Evolutionary conservation across 129 eudicot species (phyloP).

Genomic region (Daucus carota): DH1_v3.0 NC_030382.2:43507001-43507500

Average conservation of each 20-base stretch:
- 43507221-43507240: background rate
- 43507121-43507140: background rate
- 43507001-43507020: background rate
- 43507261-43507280: background rate
- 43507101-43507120: background rate
- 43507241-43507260: background rate
- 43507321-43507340: background rate
- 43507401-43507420: conserved; percentile 91
- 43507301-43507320: background rate
- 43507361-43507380: background rate
- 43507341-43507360: background rate
- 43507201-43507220: background rate
- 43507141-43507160: background rate
- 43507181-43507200: background rate
- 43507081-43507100: background rate
- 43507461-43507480: conserved; percentile 93
- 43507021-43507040: background rate
- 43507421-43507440: conserved; percentile 89
- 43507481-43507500: conserved; percentile 52
- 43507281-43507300: background rate
- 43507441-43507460: conserved; percentile 90
- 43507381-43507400: conserved; percentile 78
- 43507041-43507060: background rate
- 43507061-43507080: background rate
- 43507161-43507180: background rate